Evolutionary conservation across 495 filamentous ascomycete species (phyloP).

Genomic region (Usnea hakonensis): DNA sequence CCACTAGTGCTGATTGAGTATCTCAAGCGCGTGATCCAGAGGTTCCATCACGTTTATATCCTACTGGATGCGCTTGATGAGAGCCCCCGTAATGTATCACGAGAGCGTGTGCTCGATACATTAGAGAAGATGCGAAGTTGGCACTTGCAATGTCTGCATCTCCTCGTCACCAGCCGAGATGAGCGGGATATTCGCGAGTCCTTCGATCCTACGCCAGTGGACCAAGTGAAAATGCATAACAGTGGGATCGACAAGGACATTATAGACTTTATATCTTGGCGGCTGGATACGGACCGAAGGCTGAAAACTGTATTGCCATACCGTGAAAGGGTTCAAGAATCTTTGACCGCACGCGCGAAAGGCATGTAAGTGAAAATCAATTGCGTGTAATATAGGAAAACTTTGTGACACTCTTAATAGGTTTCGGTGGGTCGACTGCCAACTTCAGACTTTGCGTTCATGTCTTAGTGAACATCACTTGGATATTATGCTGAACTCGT

Average conservation of each 20-base stretch:
- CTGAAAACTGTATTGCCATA: constrained; percentile 26
- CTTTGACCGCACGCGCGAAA: constrained; percentile 24
- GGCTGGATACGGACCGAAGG: constrained; percentile 25
- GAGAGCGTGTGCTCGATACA: constrained; percentile 25
- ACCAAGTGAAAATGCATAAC: constrained; percentile 27
- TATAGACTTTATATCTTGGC: constrained; percentile 25
- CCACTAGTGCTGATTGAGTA: constrained; percentile 14
- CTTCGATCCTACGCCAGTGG: constrained; percentile 17
- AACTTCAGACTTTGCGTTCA: constrained; percentile 26
- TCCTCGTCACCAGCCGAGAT: constrained; percentile 36
- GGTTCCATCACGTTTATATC: constrained; percentile 25
- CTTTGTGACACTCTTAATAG: constrained; percentile 22
- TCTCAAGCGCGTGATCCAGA: constrained; percentile 18
- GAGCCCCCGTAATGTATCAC: constrained; percentile 18
- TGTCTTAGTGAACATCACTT: constrained; percentile 27
- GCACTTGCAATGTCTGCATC: constrained; percentile 26
- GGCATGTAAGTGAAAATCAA: constrained; percentile 29
- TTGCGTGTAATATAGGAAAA: not conserved
- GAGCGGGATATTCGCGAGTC: constrained; percentile 31
- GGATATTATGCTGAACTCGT: constrained; percentile 25
- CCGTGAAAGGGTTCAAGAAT: constrained; percentile 26
- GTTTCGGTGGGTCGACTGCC: constrained; percentile 36
- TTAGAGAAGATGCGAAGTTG: constrained; percentile 27
- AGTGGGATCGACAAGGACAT: constrained; percentile 29
- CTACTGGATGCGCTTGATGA: constrained; percentile 26